Evolutionary conservation across 805 yeast genomes (phyloP).

Genomic region (Sugiyamaella marilandica): DNA sequence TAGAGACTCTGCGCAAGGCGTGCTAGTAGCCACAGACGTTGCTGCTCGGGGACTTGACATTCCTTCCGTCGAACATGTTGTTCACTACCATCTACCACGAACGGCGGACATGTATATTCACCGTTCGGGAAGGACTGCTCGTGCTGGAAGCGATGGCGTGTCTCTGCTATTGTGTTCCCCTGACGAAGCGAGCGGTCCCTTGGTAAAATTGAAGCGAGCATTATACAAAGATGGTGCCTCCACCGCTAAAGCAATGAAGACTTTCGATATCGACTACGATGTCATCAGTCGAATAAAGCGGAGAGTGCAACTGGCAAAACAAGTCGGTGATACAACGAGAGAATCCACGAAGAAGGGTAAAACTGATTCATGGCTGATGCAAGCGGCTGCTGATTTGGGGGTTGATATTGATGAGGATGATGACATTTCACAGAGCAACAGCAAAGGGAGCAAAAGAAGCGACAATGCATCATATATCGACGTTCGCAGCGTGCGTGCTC

Average conservation of each 20-base stretch:
- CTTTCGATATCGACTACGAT: conserved; percentile 72
- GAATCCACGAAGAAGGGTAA: conserved; percentile 47
- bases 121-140: conserved; percentile 97
- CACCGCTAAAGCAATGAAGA: conserved; percentile 44
- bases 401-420: conserved; percentile 68
- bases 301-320: conserved; percentile 63
- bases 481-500: conserved; percentile 32
- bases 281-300: conserved; percentile 65
- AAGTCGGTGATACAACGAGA: conserved; percentile 68
- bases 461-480: conserved; percentile 39
- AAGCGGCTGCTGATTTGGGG: conserved; percentile 93
- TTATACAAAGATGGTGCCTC: conserved; percentile 31
- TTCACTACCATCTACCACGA: conserved; percentile 92
- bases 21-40: conserved; percentile 90
- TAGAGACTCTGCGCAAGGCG: conserved; percentile 42
- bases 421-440: conserved; percentile 47
- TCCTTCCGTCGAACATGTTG: conserved; percentile 84
- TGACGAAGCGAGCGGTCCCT: conserved; percentile 86
- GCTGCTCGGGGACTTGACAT: conserved; percentile 98
- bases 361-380: conserved; percentile 69
- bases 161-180: conserved; percentile 90
- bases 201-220: conserved; percentile 50
- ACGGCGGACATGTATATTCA: conserved; percentile 93
- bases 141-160: conserved; percentile 93
- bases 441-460: conserved; percentile 40